Evolutionary conservation across 176 grass and related monocot species (phyloP).

Genomic region (Stipa capillata): DNA sequence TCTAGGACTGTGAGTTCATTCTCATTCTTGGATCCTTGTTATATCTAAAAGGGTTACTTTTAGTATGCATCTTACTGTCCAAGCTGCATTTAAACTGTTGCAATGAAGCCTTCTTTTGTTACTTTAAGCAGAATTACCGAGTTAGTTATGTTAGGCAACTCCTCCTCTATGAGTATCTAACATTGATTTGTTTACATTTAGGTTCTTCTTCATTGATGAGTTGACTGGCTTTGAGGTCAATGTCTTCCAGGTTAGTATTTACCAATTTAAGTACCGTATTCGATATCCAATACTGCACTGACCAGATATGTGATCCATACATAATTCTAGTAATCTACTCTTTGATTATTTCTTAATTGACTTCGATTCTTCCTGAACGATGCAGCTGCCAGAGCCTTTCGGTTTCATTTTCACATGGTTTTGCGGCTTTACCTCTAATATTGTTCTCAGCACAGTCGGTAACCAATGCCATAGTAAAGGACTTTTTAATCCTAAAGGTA

Average conservation of each 20-base stretch:
- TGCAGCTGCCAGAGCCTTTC: conserved; percentile 89
- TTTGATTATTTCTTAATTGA: background rate
- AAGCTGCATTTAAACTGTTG: background rate
- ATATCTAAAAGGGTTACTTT: background rate
- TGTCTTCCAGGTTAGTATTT: conserved; percentile 20
- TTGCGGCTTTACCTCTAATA: conserved; percentile 88
- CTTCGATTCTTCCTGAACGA: background rate
- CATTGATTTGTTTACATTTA: conserved; percentile 5
- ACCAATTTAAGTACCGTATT: background rate
- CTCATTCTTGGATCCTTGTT: background rate
- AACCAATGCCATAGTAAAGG: conserved; percentile 78
- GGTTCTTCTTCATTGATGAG: conserved; percentile 98
- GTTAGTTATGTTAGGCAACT: background rate
- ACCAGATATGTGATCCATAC: background rate
- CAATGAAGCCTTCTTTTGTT: background rate
- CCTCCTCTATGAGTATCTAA: background rate
- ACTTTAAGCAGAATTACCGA: background rate
- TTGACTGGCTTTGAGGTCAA: conserved; percentile 91
- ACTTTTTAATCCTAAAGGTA: conserved; percentile 91
- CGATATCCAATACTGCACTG: background rate
- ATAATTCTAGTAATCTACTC: background rate
- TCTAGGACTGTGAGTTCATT: conserved; percentile 54
- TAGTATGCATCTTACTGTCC: background rate
- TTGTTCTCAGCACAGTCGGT: conserved; percentile 42
- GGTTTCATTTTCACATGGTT: conserved; percentile 97